phyloP scores from a whole-genome alignment of 495 filamentous ascomycete genomes.

The Daldinia caldariorum region DNA sequence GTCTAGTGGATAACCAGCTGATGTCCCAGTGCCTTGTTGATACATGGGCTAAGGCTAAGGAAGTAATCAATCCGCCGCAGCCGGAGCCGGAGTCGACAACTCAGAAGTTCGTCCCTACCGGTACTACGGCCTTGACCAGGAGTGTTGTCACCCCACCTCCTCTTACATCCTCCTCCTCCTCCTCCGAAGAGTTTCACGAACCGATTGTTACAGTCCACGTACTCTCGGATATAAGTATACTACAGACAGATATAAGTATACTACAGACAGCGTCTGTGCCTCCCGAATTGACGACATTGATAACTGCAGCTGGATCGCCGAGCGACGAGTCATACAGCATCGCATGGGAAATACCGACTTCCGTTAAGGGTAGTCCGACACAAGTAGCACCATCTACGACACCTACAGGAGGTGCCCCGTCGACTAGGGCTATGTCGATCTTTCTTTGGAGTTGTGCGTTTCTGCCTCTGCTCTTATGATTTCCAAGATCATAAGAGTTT shows the following conservation, averaged over 20 bases:
- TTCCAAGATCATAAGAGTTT: not conserved
- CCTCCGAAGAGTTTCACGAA: conserved; percentile 7
- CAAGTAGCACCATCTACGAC: conserved; percentile 2
- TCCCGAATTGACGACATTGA: conserved; percentile 31
- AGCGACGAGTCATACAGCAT: conserved; percentile 25
- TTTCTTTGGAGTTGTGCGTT: conserved; percentile 28
- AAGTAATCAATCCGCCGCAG: not conserved
- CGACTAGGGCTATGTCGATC: not conserved
- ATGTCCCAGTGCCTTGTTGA: conserved; percentile 53
- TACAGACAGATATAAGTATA: conserved; percentile 30
- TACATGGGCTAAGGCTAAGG: conserved; percentile 43
- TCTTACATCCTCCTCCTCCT: not conserved
- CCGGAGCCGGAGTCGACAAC: not conserved
- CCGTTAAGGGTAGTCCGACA: not conserved
- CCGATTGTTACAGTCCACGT: conserved; percentile 32
- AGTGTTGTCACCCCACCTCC: not conserved
- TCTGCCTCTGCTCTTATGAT: conserved; percentile 24
- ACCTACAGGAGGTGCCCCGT: conserved; percentile 22
- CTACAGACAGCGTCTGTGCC: conserved; percentile 26
- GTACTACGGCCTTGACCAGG: not conserved
- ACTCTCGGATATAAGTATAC: conserved; percentile 24
- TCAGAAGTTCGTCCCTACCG: not conserved
- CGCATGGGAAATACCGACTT: conserved; percentile 23
- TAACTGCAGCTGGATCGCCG: conserved; percentile 34
- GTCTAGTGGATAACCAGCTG: conserved; percentile 53